Conservation (phyloP, 2,329 filamentous ascomycete species). For the Cordyceps militaris region DNA sequence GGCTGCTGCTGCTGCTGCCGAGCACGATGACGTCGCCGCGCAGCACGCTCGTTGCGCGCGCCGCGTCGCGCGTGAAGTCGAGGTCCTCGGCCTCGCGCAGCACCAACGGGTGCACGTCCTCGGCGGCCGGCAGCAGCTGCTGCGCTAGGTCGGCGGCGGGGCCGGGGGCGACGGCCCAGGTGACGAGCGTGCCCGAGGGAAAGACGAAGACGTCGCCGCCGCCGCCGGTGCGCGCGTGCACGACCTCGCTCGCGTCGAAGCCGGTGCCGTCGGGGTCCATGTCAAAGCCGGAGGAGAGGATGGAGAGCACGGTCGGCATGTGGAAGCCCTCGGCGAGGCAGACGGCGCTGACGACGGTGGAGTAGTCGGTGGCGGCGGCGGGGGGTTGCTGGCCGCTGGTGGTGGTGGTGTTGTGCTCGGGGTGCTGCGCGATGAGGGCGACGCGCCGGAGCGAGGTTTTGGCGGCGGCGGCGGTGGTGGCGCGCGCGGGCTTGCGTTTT, state of each 20-base stretch:
- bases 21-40: constrained; percentile 84
- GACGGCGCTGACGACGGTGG: constrained; percentile 48
- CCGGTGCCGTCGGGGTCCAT: constrained; percentile 56
- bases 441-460: constrained; percentile 78
- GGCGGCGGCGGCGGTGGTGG: constrained; percentile 34
- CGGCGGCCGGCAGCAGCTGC: constrained; percentile 68
- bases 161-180: constrained; percentile 78
- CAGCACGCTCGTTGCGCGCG: constrained; percentile 67
- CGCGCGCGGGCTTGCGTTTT: constrained; percentile 42
- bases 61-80: constrained; percentile 72
- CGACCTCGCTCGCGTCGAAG: constrained; percentile 55
- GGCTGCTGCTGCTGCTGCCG: constrained; percentile 59
- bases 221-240: constrained; percentile 58
- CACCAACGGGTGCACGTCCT: constrained; percentile 60
- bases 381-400: not conserved
- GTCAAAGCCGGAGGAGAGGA: constrained; percentile 50
- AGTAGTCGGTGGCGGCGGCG: constrained; percentile 25
- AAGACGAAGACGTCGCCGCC: constrained; percentile 92
- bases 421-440: constrained; percentile 73
- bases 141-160: constrained; percentile 69
- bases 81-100: constrained; percentile 80
- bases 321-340: constrained; percentile 58
- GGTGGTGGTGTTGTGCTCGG: constrained; percentile 27
- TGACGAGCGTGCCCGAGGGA: constrained; percentile 85
- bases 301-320: constrained; percentile 52